Conservation (phyloP, 352 stramenopile species). For the Globisporangium acanthophoron region DNA sequence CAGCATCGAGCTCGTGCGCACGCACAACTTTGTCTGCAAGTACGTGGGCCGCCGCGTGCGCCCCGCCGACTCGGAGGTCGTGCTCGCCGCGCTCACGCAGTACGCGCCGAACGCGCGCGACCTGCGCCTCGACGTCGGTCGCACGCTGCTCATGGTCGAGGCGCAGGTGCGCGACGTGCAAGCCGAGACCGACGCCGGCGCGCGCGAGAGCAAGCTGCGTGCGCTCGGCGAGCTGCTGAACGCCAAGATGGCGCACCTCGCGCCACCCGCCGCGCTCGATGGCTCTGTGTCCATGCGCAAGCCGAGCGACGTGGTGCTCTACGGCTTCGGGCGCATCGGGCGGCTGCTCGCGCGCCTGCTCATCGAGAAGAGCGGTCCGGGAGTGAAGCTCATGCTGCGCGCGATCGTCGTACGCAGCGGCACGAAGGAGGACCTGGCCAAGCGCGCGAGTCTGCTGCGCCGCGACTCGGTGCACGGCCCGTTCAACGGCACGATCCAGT, state of each 20-base stretch:
- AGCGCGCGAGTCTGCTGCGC: constrained; percentile 77
- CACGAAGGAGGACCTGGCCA: constrained; percentile 76
- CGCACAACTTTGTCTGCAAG: constrained; percentile 81
- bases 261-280: constrained; percentile 8
- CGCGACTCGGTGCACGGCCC: constrained; percentile 84
- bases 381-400: constrained; percentile 85
- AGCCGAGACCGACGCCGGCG: constrained; percentile 20
- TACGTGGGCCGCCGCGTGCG: constrained; percentile 78
- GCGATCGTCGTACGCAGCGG: constrained; percentile 86
- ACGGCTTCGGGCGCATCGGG: constrained; percentile 87
- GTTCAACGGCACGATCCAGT: constrained; percentile 77
- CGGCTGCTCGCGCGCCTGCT: constrained; percentile 69
- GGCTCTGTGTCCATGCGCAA: constrained; percentile 33
- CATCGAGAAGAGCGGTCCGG: constrained; percentile 82
- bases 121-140: constrained; percentile 78
- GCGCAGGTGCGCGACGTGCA: constrained; percentile 47
- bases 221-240: constrained; percentile 51
- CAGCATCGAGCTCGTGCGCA: constrained; percentile 79
- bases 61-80: constrained; percentile 65
- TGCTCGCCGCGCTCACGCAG: constrained; percentile 57
- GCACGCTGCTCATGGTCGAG: constrained; percentile 67
- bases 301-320: constrained; percentile 78
- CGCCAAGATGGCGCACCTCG: constrained; percentile 48
- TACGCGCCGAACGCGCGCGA: constrained; percentile 50
- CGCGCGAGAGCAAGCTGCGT: constrained; percentile 37